Evolutionary conservation across 148 eudicot genomes (phyloP), one percentile per base, ranked within the genome.

Genomic region (Rhododendron ferrugineum): DNA sequence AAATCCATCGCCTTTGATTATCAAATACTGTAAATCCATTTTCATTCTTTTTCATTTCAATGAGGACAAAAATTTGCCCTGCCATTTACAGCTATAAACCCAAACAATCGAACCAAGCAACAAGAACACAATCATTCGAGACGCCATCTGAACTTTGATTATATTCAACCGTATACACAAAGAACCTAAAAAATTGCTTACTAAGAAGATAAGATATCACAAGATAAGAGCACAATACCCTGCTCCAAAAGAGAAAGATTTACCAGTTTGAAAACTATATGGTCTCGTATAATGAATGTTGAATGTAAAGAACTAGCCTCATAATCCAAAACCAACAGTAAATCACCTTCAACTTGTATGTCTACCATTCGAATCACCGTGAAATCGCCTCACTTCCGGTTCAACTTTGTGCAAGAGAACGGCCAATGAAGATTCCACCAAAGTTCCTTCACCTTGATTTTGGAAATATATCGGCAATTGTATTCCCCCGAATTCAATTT

Each of bases 201-300:
- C 47, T 60, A 58, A 81, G 70, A 54, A 34, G 6, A 36, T n/a
- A 56, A 56, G 70, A 36, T 81, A 54, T 64, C 47, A 58, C 83
- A 56, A 58, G 11, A 64, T 30, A 36, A 54, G 50, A 81, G 64
- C 84, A 23, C 3, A 3, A 14, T 30, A 34, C 72, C 56, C 34
- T 68, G 72, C 82, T 50, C 72, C 80, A 81, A 46, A 79, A 54
- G 82, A 68, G 76, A 79, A 66, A 85, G 62, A 68, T 16, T 68
- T 70, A 36, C 26, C 22, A 77, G 52, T 79, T 79, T 81, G 83
- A 22, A 60, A 40, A 40, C 72, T 62, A 60, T 81, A 14, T 16
- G 14, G 28, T 54, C 37, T 85, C 36, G n/a, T 32, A 32, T 80
- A 26, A 79, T 58, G 82, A 79, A 72, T 34, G 64, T 70, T 58